Evolutionary conservation across 495 filamentous ascomycete species (phyloP).

Genomic region (Bombardia bombarda): DNA sequence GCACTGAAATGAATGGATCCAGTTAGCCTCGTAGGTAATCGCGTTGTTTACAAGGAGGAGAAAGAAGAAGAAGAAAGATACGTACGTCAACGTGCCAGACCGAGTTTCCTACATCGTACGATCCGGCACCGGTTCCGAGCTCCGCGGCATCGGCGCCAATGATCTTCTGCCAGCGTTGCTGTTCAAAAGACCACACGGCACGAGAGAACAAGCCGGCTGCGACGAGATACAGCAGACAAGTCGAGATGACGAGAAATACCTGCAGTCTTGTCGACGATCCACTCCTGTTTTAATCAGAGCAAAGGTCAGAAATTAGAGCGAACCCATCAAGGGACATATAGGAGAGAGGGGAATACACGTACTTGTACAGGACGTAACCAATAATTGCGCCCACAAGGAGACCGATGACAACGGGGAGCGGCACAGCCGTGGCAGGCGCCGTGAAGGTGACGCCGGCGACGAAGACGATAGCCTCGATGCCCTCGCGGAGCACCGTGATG

Average conservation of each 20-base stretch:
- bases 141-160: constrained; percentile 70
- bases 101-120: constrained; percentile 74
- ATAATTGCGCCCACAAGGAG: constrained; percentile 53
- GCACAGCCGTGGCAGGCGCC: constrained; percentile 65
- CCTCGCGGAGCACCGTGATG: constrained; percentile 76
- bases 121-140: constrained; percentile 69
- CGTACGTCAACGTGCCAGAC: constrained; percentile 89
- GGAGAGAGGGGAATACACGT: too few species aligned
- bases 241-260: constrained; percentile 71
- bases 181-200: constrained; percentile 65
- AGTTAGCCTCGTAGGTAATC: background rate
- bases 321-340: too few species aligned
- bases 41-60: background rate
- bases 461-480: constrained; percentile 75
- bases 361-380: constrained; percentile 74
- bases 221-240: constrained; percentile 81
- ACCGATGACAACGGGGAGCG: constrained; percentile 63
- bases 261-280: constrained; percentile 57
- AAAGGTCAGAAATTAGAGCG: too few species aligned
- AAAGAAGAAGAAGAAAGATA: constrained; percentile 2
- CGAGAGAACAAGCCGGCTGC: constrained; percentile 76
- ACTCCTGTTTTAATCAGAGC: constrained; percentile 27
- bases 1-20: constrained; percentile 41
- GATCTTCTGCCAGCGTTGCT: constrained; percentile 53
- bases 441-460: constrained; percentile 71